phyloP scores from a whole-genome alignment of 1,139 yeast genomes.

The Yarrowia galli region DNA sequence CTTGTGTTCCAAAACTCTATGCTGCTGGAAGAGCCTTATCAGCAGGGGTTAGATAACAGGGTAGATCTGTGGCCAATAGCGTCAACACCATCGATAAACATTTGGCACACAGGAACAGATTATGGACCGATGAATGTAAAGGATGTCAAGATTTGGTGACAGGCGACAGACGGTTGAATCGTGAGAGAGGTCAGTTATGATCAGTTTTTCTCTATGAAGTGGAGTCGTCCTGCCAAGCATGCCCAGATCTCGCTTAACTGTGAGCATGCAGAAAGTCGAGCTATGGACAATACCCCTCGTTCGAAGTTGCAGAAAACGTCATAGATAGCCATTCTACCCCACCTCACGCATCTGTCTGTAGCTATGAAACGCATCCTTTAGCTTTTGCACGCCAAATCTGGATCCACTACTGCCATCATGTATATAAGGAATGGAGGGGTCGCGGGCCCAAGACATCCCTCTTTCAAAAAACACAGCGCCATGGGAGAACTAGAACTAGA shows the following conservation, averaged over 20 bases:
- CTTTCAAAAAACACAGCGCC: not conserved
- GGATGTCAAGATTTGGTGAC: not conserved
- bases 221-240: slow-evolving; percentile 21
- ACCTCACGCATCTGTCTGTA: not conserved
- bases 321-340: not conserved
- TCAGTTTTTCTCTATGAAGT: too few species aligned
- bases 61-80: slow-evolving; percentile 21
- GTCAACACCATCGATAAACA: slow-evolving; percentile 2
- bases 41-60: slow-evolving; percentile 8
- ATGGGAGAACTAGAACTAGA: slow-evolving; percentile 31
- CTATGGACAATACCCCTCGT: not conserved
- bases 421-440: slow-evolving; percentile 10
- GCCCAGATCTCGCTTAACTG: not conserved
- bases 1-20: not conserved
- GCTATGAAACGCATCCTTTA: not conserved
- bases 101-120: not conserved
- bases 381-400: slow-evolving; percentile 1
- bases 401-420: not conserved
- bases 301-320: too few species aligned
- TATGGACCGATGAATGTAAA: slow-evolving; percentile 14
- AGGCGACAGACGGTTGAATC: too few species aligned
- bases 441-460: too few species aligned
- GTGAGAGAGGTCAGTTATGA: too few species aligned
- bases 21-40: slow-evolving; percentile 4
- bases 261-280: slow-evolving; percentile 4